A percentile compares a stretch with the other conserved stretches of the same genome.
Conservation (phyloP, 2,329 filamentous ascomycete genomes). For the Ophiostoma sp. region DNA sequence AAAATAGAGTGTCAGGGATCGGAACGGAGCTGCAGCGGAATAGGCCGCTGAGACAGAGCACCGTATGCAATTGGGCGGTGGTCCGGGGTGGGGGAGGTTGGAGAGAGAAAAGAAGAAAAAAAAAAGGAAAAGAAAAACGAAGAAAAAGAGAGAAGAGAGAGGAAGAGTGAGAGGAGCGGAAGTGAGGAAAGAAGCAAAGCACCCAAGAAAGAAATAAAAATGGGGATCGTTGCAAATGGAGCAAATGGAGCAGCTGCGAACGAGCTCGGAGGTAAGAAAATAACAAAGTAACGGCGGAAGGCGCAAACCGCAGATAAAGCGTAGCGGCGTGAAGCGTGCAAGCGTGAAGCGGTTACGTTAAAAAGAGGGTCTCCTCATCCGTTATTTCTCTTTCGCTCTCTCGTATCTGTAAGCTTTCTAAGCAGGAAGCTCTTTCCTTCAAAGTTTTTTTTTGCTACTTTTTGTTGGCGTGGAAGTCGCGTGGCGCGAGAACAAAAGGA, state of each 20-base stretch:
- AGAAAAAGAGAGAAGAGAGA: background rate
- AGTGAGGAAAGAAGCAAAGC: background rate
- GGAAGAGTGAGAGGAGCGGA: background rate
- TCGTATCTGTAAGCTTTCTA: background rate
- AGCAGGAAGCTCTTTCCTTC: background rate
- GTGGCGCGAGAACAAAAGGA: background rate
- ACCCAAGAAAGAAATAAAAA: slow-evolving; percentile 11
- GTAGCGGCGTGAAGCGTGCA: no score
- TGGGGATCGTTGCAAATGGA: background rate
- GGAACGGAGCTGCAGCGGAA: background rate
- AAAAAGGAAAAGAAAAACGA: background rate
- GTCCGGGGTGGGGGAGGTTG: background rate
- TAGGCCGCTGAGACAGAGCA: slow-evolving; percentile 1
- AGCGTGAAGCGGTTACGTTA: background rate
- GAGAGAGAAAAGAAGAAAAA: background rate
- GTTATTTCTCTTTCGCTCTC: background rate
- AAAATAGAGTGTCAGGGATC: background rate
- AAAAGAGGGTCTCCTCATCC: background rate
- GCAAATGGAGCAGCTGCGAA: slow-evolving; percentile 14
- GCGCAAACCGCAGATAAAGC: slow-evolving; percentile 8
- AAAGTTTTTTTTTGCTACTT: background rate
- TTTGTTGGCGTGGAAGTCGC: slow-evolving; percentile 2
- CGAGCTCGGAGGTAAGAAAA: slow-evolving; percentile 18
- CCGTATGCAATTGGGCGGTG: slow-evolving; percentile 1
- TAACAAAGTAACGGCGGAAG: background rate